These are phyloP conservation scores for Neurospora sp. DNA, from an alignment of 495 filamentous ascomycete species.

Conservation along the genomic window DNA sequence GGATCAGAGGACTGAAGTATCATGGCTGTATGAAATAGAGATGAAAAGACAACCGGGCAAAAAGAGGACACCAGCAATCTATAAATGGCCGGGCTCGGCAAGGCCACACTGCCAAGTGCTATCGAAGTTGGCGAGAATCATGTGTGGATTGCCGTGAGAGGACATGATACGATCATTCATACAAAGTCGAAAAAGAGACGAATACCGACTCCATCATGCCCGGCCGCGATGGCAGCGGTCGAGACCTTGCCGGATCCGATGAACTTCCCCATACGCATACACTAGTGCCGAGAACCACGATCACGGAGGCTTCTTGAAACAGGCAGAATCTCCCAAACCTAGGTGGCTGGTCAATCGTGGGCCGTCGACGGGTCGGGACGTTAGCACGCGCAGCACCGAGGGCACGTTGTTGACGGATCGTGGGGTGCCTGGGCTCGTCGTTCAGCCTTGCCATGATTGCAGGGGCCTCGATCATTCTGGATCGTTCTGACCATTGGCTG, in stretches of 20 bases:
- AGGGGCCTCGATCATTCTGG: neutral
- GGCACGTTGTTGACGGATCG: neutral
- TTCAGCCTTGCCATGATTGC: neutral
- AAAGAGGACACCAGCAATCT: neutral
- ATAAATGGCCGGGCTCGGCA: neutral
- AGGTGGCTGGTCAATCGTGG: neutral
- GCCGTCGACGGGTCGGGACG: neutral
- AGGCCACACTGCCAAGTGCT: neutral
- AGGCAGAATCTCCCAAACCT: neutral
- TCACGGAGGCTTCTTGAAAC: neutral
- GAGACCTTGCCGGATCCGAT: neutral
- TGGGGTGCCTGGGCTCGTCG: neutral
- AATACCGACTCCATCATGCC: neutral
- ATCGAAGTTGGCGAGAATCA: neutral
- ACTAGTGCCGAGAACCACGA: neutral
- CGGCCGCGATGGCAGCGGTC: neutral
- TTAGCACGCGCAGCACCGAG: neutral
- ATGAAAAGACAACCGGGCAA: neutral
- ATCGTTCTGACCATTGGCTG: neutral
- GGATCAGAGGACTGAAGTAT: neutral
- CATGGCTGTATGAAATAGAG: neutral
- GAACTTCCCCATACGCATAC: neutral
- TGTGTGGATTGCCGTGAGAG: neutral
- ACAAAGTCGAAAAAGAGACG: neutral
- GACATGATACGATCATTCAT: neutral